Base-by-base conservation (phyloP, 2,329 filamentous ascomycete genomes). In the Parafenestella ontariensis region DNA sequence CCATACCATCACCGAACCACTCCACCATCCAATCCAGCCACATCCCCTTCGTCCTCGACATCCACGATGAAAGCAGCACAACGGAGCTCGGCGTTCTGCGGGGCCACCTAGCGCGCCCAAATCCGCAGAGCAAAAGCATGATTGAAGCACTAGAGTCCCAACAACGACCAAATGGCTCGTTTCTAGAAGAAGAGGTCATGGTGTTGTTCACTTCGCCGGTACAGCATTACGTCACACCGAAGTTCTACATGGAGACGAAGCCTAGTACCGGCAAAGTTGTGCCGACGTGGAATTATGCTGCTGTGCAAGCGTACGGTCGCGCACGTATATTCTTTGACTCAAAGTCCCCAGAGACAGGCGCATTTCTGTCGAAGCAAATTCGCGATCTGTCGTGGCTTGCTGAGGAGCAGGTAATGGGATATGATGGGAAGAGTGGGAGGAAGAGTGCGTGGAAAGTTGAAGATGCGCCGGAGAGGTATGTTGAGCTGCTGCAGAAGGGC, bases 261-360 rank as follows among this genome's bases (percentile, higher is more conserved):
- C 87, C 86, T 0, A 68, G 65, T 0, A 86, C 82, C 0, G 87
- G 82, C 10, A 90, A 90, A 61, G 87, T 89, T 0, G 87, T 88
- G 5, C 87, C 87, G 0, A 90, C 87, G 0, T 90, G 87, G 88
- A 87, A 90, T 70, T 90, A 90, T 62, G 78, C 85, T 0, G 86
- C 87, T 0, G 87, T 82, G 0, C 85, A 90, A 71, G 85, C 79
- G 0, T 89, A 89, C 61, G 87, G 87, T 1, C 79, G 71, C 1
- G 83, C 83, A 1, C 82, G 57, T 0, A 72, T 89, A 3, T 82
- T 88, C 6, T 81, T 75, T 52, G 82, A 89, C 51, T 64, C 80
- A 5, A 78, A 78, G 41, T 68, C 78, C 0, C 63, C 74, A 0
- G 77, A 80, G 20, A 83, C 84, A 0, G 65, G 68, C 0, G 54